These are phyloP conservation scores for Fusarium sulawesiense DNA, from an alignment of 2,329 filamentous ascomycete genomes.

Conservation along the genomic window DNA sequence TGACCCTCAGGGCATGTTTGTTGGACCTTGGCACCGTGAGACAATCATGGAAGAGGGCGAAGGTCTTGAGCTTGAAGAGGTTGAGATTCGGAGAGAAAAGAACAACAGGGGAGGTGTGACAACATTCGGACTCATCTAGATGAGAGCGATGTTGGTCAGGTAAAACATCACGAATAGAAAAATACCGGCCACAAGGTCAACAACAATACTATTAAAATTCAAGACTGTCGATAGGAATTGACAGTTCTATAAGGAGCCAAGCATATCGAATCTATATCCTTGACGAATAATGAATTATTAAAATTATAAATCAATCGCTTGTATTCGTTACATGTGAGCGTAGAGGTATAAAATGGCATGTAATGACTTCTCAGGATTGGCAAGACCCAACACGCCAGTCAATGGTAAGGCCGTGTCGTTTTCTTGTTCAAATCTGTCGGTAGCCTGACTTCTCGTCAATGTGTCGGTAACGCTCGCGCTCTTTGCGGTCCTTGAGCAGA, in stretches of 20 bases:
- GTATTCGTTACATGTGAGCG: constrained; percentile 26
- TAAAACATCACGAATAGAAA: constrained; percentile 15
- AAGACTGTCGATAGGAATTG: not conserved
- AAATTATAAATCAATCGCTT: constrained; percentile 28
- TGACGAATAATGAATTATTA: constrained; percentile 24
- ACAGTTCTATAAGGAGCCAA: not conserved
- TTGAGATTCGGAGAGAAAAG: constrained; percentile 47
- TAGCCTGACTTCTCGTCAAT: constrained; percentile 82
- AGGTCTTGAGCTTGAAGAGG: constrained; percentile 53
- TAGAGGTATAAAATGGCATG: constrained; percentile 15
- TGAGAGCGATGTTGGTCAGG: constrained; percentile 16
- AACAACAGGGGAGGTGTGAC: constrained; percentile 45
- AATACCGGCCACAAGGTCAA: not conserved
- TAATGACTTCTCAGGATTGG: constrained; percentile 10
- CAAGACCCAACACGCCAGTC: constrained; percentile 12
- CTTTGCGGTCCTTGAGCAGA: constrained; percentile 82
- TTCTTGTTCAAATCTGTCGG: constrained; percentile 56
- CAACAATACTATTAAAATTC: constrained; percentile 10
- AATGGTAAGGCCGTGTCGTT: not conserved
- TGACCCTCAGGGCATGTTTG: constrained; percentile 87
- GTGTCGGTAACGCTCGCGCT: constrained; percentile 80
- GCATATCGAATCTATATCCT: not conserved
- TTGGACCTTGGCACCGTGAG: constrained; percentile 88
- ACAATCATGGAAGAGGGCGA: constrained; percentile 63
- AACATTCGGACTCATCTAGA: constrained; percentile 40